Percentiles rank a stretch among this genome's conserved stretches.
Evolutionary conservation across 108 stramenopile genomes (phyloP).

Genomic region (Fragilaria crotonensis): DNA sequence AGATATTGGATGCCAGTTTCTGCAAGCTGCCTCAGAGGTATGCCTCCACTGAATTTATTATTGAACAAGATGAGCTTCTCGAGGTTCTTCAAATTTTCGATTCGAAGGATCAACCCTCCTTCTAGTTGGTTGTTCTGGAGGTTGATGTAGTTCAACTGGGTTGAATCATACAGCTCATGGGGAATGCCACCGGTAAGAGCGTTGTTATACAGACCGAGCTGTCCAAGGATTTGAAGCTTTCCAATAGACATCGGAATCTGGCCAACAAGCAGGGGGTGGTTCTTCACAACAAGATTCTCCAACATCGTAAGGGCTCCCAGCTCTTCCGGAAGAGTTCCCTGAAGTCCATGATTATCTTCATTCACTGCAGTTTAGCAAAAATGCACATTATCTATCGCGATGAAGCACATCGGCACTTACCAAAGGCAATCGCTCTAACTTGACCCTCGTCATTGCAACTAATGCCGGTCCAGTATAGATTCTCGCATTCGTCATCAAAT

Average conservation of each 20-base stretch:
- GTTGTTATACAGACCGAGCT: slow-evolving; percentile 58
- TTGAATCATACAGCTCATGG: slow-evolving; percentile 12
- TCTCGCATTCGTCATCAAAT: slow-evolving; percentile 54
- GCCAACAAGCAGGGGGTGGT: slow-evolving; percentile 43
- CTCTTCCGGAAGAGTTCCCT: slow-evolving; percentile 28
- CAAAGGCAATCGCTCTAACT: slow-evolving; percentile 49
- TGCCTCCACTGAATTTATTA: slow-evolving; percentile 40
- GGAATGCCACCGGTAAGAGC: slow-evolving; percentile 47
- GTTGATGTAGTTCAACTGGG: slow-evolving; percentile 13
- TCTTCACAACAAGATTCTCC: slow-evolving; percentile 57
- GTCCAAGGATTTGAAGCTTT: slow-evolving; percentile 30
- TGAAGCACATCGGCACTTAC: slow-evolving; percentile 35
- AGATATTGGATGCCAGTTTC: slow-evolving; percentile 44
- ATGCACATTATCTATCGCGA: too few species aligned
- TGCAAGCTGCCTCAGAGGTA: slow-evolving; percentile 30
- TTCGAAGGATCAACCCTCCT: slow-evolving; percentile 12
- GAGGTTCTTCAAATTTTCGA: slow-evolving; percentile 15
- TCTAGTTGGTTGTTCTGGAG: slow-evolving; percentile 48
- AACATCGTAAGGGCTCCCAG: slow-evolving; percentile 33
- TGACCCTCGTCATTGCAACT: slow-evolving; percentile 40
- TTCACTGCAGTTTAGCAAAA: too few species aligned
- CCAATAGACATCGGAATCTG: slow-evolving; percentile 46
- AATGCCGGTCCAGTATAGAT: slow-evolving; percentile 42
- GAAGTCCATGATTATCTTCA: slow-evolving; percentile 33
- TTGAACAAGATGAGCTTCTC: slow-evolving; percentile 35